Conservation (phyloP, 83 land plant species). For the Picea abies region DNA sequence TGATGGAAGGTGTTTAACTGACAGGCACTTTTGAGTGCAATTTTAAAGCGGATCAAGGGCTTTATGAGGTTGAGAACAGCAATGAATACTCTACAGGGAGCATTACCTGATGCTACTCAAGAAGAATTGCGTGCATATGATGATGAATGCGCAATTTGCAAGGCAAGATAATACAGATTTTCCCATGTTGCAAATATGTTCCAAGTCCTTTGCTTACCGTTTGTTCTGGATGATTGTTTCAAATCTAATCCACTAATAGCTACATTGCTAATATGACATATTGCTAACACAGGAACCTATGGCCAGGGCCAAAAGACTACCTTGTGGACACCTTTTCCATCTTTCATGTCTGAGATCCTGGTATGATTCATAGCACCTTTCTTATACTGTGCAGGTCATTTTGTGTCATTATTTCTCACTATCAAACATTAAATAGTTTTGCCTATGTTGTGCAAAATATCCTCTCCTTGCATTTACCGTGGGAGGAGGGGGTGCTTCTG, state of each 20-base stretch:
- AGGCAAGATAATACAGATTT: conserved; percentile 35
- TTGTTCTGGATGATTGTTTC: conserved; percentile 13
- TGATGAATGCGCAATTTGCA: conserved; percentile 97
- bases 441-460: too few species aligned
- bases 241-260: background rate
- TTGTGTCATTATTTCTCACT: background rate
- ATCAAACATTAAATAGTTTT: too few species aligned
- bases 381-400: conserved; percentile 1
- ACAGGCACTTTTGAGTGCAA: conserved; percentile 43
- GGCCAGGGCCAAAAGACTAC: conserved; percentile 88
- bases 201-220: conserved; percentile 14
- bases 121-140: conserved; percentile 85
- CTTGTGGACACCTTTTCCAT: conserved; percentile 94
- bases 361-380: conserved; percentile 41
- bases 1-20: conserved; percentile 2
- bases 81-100: conserved; percentile 76
- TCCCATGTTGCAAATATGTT: conserved; percentile 6
- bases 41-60: background rate
- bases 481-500: too few species aligned
- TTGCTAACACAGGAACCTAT: conserved; percentile 80
- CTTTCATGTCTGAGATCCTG: conserved; percentile 94
- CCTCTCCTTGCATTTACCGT: too few species aligned
- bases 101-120: conserved; percentile 87
- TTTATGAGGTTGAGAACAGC: conserved; percentile 18
- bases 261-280: conserved; percentile 1